phyloP scores from a whole-genome alignment of 2,329 filamentous ascomycete species.

The Fonsecaea pugnacius region DNA sequence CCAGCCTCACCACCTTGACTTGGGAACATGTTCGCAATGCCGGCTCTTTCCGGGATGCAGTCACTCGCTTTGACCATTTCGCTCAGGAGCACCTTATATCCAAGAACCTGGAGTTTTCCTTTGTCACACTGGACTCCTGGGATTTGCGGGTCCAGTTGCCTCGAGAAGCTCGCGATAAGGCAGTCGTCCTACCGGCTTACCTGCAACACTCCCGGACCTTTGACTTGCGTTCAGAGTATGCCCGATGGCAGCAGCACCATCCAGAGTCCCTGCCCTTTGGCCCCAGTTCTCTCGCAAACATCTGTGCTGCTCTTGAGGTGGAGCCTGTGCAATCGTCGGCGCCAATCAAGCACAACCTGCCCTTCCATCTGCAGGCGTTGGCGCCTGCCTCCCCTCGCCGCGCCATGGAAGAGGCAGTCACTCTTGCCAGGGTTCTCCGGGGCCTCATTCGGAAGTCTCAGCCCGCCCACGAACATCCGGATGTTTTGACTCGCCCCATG shows the following conservation, averaged over 20 bases:
- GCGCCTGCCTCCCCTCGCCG: slow-evolving; percentile 93
- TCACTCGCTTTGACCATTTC: slow-evolving; percentile 92
- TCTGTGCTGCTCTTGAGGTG: slow-evolving; percentile 96
- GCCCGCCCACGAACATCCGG: slow-evolving; percentile 87
- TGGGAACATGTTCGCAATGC: slow-evolving; percentile 99
- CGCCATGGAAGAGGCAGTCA: slow-evolving; percentile 97
- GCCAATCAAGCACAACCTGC: slow-evolving; percentile 97
- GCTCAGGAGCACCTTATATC: slow-evolving; percentile 86
- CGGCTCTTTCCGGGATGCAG: slow-evolving; percentile 94
- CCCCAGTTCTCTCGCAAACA: slow-evolving; percentile 92
- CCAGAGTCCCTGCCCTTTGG: slow-evolving; percentile 97
- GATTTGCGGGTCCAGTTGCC: slow-evolving; percentile 97
- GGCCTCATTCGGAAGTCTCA: slow-evolving; percentile 96
- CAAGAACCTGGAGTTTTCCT: slow-evolving; percentile 95
- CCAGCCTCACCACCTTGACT: slow-evolving; percentile 93
- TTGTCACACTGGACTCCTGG: slow-evolving; percentile 98
- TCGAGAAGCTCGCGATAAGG: slow-evolving; percentile 96
- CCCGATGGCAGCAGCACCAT: slow-evolving; percentile 97
- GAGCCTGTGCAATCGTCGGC: slow-evolving; percentile 97
- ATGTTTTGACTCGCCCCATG: slow-evolving; percentile 93
- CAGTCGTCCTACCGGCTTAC: slow-evolving; percentile 93
- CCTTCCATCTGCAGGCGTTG: slow-evolving; percentile 94
- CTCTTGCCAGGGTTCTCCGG: slow-evolving; percentile 85
- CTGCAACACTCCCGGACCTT: slow-evolving; percentile 97
- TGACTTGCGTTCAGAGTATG: slow-evolving; percentile 95